Base-by-base conservation (phyloP, 495 filamentous ascomycete genomes). In the Aspergillus nidulans region DNA sequence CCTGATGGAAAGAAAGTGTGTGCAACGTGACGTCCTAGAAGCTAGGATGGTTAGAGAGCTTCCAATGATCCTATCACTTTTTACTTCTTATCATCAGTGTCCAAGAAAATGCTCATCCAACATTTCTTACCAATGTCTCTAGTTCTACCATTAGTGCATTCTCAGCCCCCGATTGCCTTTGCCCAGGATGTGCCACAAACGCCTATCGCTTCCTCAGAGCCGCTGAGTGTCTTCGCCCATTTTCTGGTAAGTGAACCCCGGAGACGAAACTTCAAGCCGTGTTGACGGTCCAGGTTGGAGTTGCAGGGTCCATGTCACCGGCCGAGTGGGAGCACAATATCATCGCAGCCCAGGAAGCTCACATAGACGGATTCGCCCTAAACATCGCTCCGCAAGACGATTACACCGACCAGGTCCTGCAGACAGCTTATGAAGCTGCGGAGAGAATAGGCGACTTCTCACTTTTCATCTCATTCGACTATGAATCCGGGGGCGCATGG, bases 301-400 rank as follows among this genome's bases (percentile, higher is more conserved):
- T 66, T 52, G 64, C 69, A 0, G 66, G 53, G 1, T 40, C 53
- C 20, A 70, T 69, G 55, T 69, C 73, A 0, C 46, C 56, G 1
- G 67, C 71, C 13, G 74, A 85, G 28, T 89, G 84, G 81, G 67
- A 73, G 36, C 69, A 68, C 6, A 85, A 90, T 47, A 85, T 90
- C 41, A 63, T 60, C 7, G 66, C 77, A 9, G 87, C 87, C 8
- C 77, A 83, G 56, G 74, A 74, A 13, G 75, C 81, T 0, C 77
- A 82, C 32, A 88, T 91, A 46, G 87, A 91, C 61, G 87, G 83
- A 3, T 91, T 91, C 60, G 87, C 82, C 0, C 63, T 90, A 26
- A 90, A 91, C 53, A 77, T 88, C 40, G 87, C 76, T 0, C 72
- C 77, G 0, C 70, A 67, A 8, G 81, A 85, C 49, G 61, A 64